Percentiles rank a stretch among this genome's conserved stretches.
These are phyloP conservation scores for Sanghuangporus sanghuang DNA, from an alignment of 1,284 basidiomycete species.

Conservation along the genomic window DNA sequence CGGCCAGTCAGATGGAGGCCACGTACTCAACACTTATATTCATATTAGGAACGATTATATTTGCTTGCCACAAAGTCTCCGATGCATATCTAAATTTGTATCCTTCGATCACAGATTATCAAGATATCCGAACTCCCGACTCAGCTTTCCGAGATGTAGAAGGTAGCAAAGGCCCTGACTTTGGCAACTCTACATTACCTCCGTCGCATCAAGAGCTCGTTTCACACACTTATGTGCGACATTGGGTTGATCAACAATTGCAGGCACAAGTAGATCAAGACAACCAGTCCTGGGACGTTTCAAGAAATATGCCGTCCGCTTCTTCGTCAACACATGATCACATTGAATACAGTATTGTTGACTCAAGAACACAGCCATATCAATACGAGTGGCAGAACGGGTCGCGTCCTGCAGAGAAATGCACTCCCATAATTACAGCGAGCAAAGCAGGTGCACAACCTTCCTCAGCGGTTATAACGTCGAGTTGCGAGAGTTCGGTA, in stretches of 20 bases:
- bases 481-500: background rate
- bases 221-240: slow-evolving; percentile 7
- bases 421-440: no score
- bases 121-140: background rate
- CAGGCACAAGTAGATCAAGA: background rate
- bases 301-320: background rate
- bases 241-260: slow-evolving; percentile 11
- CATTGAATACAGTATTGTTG: background rate
- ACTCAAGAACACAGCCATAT: background rate
- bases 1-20: slow-evolving; percentile 13
- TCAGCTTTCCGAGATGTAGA: background rate
- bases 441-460: background rate
- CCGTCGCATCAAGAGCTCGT: background rate
- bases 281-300: background rate
- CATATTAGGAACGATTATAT: slow-evolving; percentile 66
- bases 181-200: slow-evolving; percentile 5
- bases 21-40: slow-evolving; percentile 4
- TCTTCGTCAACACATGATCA: background rate
- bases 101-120: background rate
- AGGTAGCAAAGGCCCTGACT: background rate
- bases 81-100: slow-evolving; percentile 7
- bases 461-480: background rate
- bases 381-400: background rate
- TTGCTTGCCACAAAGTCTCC: slow-evolving; percentile 75
- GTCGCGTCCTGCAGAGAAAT: background rate